Percentiles rank a stretch among this genome's conserved stretches.
These are phyloP conservation scores for Penicillium nordicum DNA, from an alignment of 2,329 filamentous ascomycete genomes.

Conservation along the genomic window DNA sequence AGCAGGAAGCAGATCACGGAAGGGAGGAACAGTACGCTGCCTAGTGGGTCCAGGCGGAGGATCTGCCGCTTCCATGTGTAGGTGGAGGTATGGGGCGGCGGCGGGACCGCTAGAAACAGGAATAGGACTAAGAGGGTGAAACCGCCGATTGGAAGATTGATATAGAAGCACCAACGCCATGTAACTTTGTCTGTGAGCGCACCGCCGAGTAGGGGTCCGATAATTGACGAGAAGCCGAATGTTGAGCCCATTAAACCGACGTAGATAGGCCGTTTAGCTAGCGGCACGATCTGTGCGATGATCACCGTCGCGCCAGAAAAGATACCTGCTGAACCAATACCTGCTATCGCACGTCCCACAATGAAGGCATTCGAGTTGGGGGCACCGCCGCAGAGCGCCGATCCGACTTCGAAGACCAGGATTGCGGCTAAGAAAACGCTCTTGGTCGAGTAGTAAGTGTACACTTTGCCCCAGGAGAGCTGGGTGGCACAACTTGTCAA, in stretches of 20 bases:
- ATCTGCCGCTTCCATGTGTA: conserved; percentile 41
- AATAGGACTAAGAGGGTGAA: conserved; percentile 45
- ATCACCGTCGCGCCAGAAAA: conserved; percentile 28
- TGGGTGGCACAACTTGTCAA: conserved; percentile 35
- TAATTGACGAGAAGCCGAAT: conserved; percentile 53
- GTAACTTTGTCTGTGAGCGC: conserved; percentile 42
- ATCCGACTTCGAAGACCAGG: conserved; percentile 39
- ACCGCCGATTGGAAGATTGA: conserved; percentile 44
- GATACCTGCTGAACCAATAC: conserved; percentile 35
- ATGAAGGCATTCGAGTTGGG: conserved; percentile 33
- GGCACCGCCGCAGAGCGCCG: conserved; percentile 35
- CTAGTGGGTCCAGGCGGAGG: conserved; percentile 37
- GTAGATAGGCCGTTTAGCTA: conserved; percentile 49
- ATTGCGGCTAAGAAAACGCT: conserved; percentile 34
- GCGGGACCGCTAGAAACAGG: conserved; percentile 39
- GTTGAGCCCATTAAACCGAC: conserved; percentile 50
- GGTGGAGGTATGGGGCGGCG: not conserved
- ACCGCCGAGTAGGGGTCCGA: conserved; percentile 44
- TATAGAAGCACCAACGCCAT: conserved; percentile 44
- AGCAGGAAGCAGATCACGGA: conserved; percentile 23
- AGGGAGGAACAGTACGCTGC: conserved; percentile 31
- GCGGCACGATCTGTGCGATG: conserved; percentile 44
- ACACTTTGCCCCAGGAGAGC: conserved; percentile 35
- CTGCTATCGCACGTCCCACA: conserved; percentile 37
- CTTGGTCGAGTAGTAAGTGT: conserved; percentile 37